Evolutionary conservation across 2,329 filamentous ascomycete genomes (phyloP).

Genomic region (Hymenoscyphus occultus): DNA sequence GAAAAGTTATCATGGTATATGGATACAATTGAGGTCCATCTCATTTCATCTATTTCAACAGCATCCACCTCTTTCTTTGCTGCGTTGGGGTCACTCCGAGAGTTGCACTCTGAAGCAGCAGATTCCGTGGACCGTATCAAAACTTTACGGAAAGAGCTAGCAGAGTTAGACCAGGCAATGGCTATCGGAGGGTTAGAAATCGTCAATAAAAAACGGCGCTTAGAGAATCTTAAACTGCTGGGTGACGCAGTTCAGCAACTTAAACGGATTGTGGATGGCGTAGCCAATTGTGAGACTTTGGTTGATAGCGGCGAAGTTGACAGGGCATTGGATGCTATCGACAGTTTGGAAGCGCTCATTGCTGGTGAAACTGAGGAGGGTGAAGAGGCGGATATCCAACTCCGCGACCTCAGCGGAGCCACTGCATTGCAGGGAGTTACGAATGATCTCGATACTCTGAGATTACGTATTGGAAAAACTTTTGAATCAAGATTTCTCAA

Average conservation of each 20-base stretch:
- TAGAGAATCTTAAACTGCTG: conserved; percentile 81
- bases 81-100: conserved; percentile 83
- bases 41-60: conserved; percentile 93
- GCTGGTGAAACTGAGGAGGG: conserved; percentile 56
- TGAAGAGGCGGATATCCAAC: conserved; percentile 23
- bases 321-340: conserved; percentile 72
- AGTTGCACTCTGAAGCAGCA: conserved; percentile 87
- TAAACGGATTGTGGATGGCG: conserved; percentile 69
- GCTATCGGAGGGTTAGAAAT: conserved; percentile 81
- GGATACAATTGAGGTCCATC: conserved; percentile 96
- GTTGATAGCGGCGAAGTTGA: conserved; percentile 85
- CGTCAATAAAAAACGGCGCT: conserved; percentile 74
- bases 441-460: conserved; percentile 71
- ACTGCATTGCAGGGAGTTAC: conserved; percentile 78
- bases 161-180: conserved; percentile 80
- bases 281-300: conserved; percentile 73
- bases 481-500: conserved; percentile 80
- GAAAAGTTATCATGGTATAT: conserved; percentile 99
- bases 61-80: conserved; percentile 97
- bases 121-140: conserved; percentile 89
- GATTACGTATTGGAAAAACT: conserved; percentile 78
- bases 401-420: conserved; percentile 71
- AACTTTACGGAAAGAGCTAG: conserved; percentile 72
- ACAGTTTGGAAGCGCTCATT: conserved; percentile 75
- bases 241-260: conserved; percentile 82